These are phyloP conservation scores for Globisporangium paddicum DNA, from an alignment of 352 stramenopile genomes.

Conservation along the genomic window DNA sequence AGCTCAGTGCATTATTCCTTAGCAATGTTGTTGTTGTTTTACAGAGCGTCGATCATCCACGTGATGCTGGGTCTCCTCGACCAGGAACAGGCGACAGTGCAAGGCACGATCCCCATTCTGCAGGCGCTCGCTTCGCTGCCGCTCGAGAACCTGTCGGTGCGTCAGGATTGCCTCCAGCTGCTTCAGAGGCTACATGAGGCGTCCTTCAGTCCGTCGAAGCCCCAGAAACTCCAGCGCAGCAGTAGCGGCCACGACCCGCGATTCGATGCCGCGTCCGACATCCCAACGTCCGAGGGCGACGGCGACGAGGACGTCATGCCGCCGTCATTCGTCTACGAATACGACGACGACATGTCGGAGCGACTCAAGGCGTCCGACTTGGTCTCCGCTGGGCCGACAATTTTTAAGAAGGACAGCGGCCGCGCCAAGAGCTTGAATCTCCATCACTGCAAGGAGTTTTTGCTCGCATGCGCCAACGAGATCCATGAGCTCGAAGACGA, in stretches of 20 bases:
- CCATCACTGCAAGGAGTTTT: conserved; percentile 57
- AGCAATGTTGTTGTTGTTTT: not conserved
- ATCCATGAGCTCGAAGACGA: conserved; percentile 75
- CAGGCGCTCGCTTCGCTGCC: conserved; percentile 34
- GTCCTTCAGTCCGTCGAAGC: not conserved
- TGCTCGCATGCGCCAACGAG: conserved; percentile 74
- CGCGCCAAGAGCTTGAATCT: conserved; percentile 42
- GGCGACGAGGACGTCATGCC: not conserved
- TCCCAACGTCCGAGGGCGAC: conserved; percentile 10
- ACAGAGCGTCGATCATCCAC: conserved; percentile 48
- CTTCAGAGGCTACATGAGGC: conserved; percentile 27
- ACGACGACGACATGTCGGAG: conserved; percentile 4
- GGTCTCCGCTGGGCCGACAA: not conserved
- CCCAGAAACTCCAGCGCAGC: not conserved
- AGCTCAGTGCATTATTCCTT: not conserved
- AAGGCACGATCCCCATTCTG: conserved; percentile 47
- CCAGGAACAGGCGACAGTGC: conserved; percentile 39
- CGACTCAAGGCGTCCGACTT: not conserved
- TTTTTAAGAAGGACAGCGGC: conserved; percentile 22
- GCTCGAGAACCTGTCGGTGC: conserved; percentile 32
- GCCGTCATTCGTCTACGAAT: conserved; percentile 15
- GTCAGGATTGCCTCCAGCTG: conserved; percentile 31
- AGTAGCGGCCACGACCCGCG: not conserved
- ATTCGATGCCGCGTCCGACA: conserved; percentile 11
- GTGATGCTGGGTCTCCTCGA: conserved; percentile 50